A percentile compares a stretch with the other conserved stretches of the same genome.
Evolutionary conservation across 208 protist species (phyloP).

Genomic region (Wallacemonas sp.): DNA sequence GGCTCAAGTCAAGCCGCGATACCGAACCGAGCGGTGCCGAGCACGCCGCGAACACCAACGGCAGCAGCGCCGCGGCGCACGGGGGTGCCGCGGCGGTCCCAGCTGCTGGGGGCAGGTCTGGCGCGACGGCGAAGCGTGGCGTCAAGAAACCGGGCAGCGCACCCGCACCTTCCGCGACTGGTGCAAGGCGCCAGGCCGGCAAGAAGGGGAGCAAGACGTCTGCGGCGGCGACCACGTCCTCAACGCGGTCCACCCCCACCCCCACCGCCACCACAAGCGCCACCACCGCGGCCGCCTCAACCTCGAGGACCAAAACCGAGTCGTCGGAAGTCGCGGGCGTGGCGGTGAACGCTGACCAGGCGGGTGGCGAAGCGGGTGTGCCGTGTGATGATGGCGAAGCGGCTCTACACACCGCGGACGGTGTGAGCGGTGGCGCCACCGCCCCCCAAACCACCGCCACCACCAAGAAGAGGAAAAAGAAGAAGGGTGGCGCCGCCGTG

Average conservation of each 20-base stretch:
- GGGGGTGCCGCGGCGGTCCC: neutral
- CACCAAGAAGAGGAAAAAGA: slow-evolving; percentile 4
- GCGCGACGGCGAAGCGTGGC: neutral
- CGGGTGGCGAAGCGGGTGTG: neutral
- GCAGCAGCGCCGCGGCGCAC: neutral
- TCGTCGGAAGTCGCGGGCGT: too few relatives aligned
- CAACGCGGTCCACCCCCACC: neutral
- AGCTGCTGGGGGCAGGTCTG: neutral
- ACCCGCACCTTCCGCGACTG: neutral
- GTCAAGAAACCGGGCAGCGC: neutral
- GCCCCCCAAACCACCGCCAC: neutral
- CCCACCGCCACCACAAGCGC: too few relatives aligned
- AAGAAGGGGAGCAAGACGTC: neutral
- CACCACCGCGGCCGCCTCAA: neutral
- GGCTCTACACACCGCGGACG: neutral
- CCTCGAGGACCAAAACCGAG: neutral
- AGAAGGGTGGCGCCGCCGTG: neutral
- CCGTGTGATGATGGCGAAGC: neutral
- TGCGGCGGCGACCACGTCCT: neutral
- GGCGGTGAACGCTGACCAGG: neutral
- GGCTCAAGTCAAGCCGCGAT: slow-evolving; percentile 10
- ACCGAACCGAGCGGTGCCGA: slow-evolving; percentile 17
- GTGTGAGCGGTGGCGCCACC: neutral
- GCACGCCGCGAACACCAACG: slow-evolving; percentile 28
- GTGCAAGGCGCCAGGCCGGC: neutral